Evolutionary conservation across 176 grass and related monocot species (phyloP).

Genomic region (Oryza australiensis): DNA sequence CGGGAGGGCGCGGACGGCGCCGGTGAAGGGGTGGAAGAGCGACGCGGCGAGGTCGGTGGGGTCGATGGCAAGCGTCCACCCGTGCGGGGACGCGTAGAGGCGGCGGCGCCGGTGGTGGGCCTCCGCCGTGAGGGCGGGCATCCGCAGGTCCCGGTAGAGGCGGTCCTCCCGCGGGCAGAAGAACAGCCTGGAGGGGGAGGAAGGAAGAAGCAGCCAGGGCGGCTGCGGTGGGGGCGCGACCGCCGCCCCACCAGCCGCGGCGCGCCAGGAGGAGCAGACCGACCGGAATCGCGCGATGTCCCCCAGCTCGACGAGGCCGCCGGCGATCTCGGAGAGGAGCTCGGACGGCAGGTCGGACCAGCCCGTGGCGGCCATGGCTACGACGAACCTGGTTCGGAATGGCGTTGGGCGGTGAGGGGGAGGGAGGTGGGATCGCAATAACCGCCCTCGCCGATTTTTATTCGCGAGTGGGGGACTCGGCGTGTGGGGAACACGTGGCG

Average conservation of each 20-base stretch:
- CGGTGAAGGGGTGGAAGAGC: constrained; percentile 55
- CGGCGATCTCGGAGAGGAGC: constrained; percentile 51
- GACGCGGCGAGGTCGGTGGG: constrained; percentile 26
- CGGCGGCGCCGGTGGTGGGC: constrained; percentile 17
- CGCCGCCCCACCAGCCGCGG: constrained; percentile 28
- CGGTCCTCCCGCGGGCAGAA: constrained; percentile 51
- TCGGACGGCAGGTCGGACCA: constrained; percentile 50
- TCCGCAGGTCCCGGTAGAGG: constrained; percentile 44
- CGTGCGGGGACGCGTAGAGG: constrained; percentile 46
- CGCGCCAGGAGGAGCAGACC: constrained; percentile 57
- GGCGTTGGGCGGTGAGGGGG: not conserved
- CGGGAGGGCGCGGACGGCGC: constrained; percentile 31
- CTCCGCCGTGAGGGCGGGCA: constrained; percentile 13
- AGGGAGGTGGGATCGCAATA: not conserved
- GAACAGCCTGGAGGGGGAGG: constrained; percentile 43
- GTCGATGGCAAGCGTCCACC: constrained; percentile 46
- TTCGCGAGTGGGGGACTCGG: not conserved
- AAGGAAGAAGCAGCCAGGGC: constrained; percentile 48
- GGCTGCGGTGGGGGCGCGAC: constrained; percentile 30
- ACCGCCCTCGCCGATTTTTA: constrained; percentile 4
- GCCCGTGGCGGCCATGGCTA: constrained; percentile 33
- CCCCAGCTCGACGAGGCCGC: constrained; percentile 41
- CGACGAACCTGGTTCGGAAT: not conserved
- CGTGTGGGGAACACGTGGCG: constrained; percentile 23
- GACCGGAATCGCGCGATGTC: constrained; percentile 60